These are phyloP conservation scores for Xylaria sp. DNA, from an alignment of 2,329 filamentous ascomycete species.

Conservation along the genomic window DNA sequence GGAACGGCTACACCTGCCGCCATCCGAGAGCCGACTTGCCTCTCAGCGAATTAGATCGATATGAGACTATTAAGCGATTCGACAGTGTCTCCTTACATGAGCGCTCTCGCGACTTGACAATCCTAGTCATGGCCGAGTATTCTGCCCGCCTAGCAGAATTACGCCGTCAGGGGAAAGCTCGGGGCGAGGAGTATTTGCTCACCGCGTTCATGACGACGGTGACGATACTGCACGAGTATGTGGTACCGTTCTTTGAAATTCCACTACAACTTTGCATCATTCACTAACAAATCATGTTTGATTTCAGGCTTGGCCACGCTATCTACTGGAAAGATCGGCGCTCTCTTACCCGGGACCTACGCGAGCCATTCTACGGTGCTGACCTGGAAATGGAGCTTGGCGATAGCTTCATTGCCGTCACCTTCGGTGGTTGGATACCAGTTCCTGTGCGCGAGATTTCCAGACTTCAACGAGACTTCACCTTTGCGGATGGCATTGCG, in stretches of 20 bases:
- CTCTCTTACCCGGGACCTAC: conserved; percentile 34
- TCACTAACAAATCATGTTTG: not conserved
- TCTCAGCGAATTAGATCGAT: conserved; percentile 35
- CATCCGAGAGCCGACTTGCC: conserved; percentile 35
- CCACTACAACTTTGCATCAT: not conserved
- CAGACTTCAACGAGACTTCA: conserved; percentile 24
- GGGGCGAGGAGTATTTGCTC: conserved; percentile 42
- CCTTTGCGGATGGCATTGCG: conserved; percentile 40
- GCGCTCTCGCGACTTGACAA: conserved; percentile 33
- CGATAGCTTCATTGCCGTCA: conserved; percentile 43
- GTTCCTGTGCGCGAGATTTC: conserved; percentile 35
- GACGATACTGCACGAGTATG: conserved; percentile 44
- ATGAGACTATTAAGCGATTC: conserved; percentile 34
- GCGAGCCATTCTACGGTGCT: conserved; percentile 44
- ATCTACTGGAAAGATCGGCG: conserved; percentile 43
- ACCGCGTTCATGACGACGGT: conserved; percentile 44
- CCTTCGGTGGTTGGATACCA: conserved; percentile 44
- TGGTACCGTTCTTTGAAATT: not conserved
- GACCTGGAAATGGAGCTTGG: conserved; percentile 46
- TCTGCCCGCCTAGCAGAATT: conserved; percentile 37
- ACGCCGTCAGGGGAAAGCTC: conserved; percentile 29
- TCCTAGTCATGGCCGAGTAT: conserved; percentile 41
- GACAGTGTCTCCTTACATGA: conserved; percentile 29
- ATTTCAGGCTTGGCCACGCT: conserved; percentile 40
- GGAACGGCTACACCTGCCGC: conserved; percentile 44